These are phyloP conservation scores for Stellera chamaejasme DNA, from an alignment of 345 rosid genomes.

Conservation along the genomic window DNA sequence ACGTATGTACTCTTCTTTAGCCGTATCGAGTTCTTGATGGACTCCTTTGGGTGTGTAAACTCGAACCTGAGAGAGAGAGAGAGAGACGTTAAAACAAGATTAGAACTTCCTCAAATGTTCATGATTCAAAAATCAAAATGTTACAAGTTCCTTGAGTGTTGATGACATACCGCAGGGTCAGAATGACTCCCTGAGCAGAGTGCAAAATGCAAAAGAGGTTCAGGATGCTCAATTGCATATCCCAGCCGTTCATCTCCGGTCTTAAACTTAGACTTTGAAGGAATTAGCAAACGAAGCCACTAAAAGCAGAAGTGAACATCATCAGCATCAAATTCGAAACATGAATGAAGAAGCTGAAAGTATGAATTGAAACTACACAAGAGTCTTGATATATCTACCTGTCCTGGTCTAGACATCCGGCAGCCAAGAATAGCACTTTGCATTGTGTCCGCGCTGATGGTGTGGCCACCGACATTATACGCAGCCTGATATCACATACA, in stretches of 20 bases:
- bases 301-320: conserved; percentile 24
- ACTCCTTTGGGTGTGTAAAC: conserved; percentile 65
- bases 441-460: conserved; percentile 75
- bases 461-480: conserved; percentile 86
- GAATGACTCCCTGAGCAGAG: conserved; percentile 92
- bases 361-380: conserved; percentile 1
- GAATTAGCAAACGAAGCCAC: conserved; percentile 77
- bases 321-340: conserved; percentile 9
- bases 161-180: conserved; percentile 76
- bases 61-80: conserved; percentile 49
- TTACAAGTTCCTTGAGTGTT: no score
- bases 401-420: conserved; percentile 91
- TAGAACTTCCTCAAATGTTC: neutral
- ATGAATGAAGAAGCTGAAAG: neutral
- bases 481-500: conserved; percentile 61
- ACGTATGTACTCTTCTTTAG: conserved; percentile 84
- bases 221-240: conserved; percentile 56
- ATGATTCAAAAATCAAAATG: neutral
- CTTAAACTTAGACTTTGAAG: conserved; percentile 68
- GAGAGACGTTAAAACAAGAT: neutral
- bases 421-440: conserved; percentile 75
- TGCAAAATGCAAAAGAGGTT: conserved; percentile 73
- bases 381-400: conserved; percentile 36
- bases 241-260: conserved; percentile 59
- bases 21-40: conserved; percentile 70